Conservation (phyloP, 257 asterid genomes). For the Pogostemon cablin region DNA sequence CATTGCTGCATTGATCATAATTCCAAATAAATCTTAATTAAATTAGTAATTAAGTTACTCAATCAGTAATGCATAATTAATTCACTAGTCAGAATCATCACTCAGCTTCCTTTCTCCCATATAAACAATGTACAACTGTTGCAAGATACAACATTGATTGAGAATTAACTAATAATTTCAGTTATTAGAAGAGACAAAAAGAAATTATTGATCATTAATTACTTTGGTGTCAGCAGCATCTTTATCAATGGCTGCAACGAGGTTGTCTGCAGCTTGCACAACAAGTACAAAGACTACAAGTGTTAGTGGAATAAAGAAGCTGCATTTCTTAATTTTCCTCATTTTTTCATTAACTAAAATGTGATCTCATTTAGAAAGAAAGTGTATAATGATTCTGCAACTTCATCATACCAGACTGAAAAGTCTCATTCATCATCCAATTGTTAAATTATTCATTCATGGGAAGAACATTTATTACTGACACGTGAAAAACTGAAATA, state of each 20-base stretch:
- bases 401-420: no score
- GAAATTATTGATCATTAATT: neutral
- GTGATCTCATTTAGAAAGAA: no score
- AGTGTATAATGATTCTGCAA: no score
- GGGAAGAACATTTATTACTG: no score
- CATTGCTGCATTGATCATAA: slow-evolving; percentile 28
- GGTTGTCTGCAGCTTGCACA: slow-evolving; percentile 3
- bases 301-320: neutral
- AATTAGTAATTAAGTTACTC: neutral
- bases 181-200: neutral
- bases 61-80: no score
- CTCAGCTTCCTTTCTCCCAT: slow-evolving; percentile 43
- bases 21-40: neutral
- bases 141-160: neutral
- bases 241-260: neutral
- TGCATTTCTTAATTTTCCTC: neutral
- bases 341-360: neutral
- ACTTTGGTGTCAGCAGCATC: slow-evolving; percentile 12
- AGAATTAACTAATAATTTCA: neutral
- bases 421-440: no score
- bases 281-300: slow-evolving; percentile 3
- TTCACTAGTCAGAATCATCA: slow-evolving; percentile 6
- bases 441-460: no score
- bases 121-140: slow-evolving; percentile 37
- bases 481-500: no score